Evolutionary conservation across 176 grass and related monocot species (phyloP).

Genomic region (Musa itinerans): DNA sequence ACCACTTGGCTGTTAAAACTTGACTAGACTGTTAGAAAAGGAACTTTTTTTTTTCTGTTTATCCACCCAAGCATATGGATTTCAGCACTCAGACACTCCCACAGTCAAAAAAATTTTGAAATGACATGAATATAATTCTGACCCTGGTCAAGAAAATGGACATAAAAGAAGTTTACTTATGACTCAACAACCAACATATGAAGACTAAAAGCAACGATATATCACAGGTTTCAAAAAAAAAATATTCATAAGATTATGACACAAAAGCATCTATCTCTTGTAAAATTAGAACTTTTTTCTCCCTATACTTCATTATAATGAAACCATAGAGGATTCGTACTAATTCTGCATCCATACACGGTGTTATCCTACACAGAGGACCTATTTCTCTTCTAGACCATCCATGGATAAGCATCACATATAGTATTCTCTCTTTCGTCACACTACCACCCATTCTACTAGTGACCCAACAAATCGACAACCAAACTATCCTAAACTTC

Average conservation of each 20-base stretch:
- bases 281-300: no score
- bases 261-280: no score
- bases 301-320: no score
- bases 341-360: no score
- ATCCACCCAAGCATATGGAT: background rate
- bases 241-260: no score
- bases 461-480: background rate
- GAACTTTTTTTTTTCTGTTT: background rate
- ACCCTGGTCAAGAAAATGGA: background rate
- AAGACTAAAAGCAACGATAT: no score
- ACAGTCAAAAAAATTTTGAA: no score
- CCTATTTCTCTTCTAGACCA: background rate
- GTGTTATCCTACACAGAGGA: no score
- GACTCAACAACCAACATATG: no score
- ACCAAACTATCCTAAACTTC: background rate
- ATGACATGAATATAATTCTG: no score
- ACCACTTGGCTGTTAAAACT: background rate
- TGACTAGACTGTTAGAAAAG: background rate
- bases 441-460: background rate
- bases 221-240: no score
- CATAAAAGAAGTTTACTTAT: background rate
- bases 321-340: no score
- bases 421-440: background rate
- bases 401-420: background rate
- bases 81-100: background rate